phyloP scores from a whole-genome alignment of 805 yeast genomes.

The Metschnikowia peoriensis region DNA sequence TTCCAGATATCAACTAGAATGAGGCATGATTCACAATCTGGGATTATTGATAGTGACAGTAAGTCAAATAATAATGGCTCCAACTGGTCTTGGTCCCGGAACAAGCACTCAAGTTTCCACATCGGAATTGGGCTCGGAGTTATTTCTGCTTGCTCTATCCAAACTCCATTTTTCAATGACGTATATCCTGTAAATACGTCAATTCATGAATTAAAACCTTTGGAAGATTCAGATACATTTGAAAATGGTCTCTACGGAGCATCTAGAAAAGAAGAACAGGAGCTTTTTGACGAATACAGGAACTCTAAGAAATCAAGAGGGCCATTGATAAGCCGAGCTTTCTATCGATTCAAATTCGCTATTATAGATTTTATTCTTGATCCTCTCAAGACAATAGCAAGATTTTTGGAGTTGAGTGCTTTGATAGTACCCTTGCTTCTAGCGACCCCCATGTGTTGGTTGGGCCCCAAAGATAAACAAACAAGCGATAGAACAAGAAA shows the following conservation, averaged over 20 bases:
- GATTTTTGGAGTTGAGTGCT: slow-evolving; percentile 66
- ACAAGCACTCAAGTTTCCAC: neutral
- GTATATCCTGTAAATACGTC: slow-evolving; percentile 11
- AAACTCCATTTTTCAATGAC: slow-evolving; percentile 8
- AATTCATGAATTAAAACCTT: slow-evolving; percentile 44
- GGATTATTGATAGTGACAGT: neutral
- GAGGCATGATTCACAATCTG: neutral
- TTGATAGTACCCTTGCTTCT: slow-evolving; percentile 71
- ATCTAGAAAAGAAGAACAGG: slow-evolving; percentile 54
- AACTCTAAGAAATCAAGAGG: slow-evolving; percentile 20
- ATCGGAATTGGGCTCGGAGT: slow-evolving; percentile 11
- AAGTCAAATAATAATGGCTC: neutral
- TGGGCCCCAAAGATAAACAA: slow-evolving; percentile 46
- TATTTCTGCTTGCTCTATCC: slow-evolving; percentile 4
- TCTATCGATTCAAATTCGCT: slow-evolving; percentile 42
- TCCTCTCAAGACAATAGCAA: slow-evolving; percentile 62
- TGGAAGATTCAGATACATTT: slow-evolving; percentile 56
- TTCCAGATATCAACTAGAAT: neutral
- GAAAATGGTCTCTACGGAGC: slow-evolving; percentile 64
- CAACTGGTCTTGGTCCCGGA: slow-evolving; percentile 2
- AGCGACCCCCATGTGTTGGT: slow-evolving; percentile 61
- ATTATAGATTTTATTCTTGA: slow-evolving; percentile 58
- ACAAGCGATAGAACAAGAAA: slow-evolving; percentile 35
- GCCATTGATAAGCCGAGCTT: slow-evolving; percentile 25
- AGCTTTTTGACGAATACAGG: slow-evolving; percentile 37